Evolutionary conservation across 306 rosid species (phyloP).

Genomic region (Myrica gale): DNA sequence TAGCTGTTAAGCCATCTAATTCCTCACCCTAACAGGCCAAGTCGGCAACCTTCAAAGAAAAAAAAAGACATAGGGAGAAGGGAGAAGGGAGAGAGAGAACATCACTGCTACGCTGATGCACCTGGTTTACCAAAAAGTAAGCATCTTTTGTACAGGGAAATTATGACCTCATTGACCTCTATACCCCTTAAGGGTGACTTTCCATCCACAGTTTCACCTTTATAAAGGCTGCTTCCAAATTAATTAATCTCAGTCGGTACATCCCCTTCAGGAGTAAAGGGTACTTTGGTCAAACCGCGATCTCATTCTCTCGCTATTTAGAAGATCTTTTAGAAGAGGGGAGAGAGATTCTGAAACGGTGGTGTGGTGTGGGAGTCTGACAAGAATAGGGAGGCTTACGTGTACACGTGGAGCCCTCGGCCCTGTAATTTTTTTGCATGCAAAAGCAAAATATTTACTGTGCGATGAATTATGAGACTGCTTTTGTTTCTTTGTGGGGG

Average conservation of each 20-base stretch:
- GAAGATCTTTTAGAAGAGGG: not conserved
- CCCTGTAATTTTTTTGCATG: constrained; percentile 69
- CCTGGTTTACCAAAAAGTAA: constrained; percentile 67
- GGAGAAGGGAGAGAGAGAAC: not conserved
- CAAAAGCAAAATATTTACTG: constrained; percentile 50
- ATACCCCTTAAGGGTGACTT: constrained; percentile 83
- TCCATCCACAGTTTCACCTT: constrained; percentile 75
- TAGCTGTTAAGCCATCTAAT: not conserved
- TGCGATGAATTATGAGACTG: constrained; percentile 46
- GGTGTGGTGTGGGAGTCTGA: constrained; percentile 20
- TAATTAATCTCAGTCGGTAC: constrained; percentile 41
- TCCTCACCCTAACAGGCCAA: not conserved
- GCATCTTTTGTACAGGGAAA: constrained; percentile 56
- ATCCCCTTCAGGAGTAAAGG: constrained; percentile 35
- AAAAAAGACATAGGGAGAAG: not conserved
- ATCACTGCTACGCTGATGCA: constrained; percentile 52
- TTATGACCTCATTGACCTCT: constrained; percentile 50
- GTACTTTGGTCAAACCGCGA: constrained; percentile 44
- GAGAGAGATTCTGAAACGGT: constrained; percentile 17
- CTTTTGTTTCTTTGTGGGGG: constrained; percentile 84
- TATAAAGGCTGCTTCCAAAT: constrained; percentile 74
- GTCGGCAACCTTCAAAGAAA: not conserved
- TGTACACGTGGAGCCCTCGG: constrained; percentile 47
- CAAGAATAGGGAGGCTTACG: constrained; percentile 44
- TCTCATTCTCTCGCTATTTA: not conserved